Conservation (phyloP, 345 rosid genomes). For the Psidium guajava region DNA sequence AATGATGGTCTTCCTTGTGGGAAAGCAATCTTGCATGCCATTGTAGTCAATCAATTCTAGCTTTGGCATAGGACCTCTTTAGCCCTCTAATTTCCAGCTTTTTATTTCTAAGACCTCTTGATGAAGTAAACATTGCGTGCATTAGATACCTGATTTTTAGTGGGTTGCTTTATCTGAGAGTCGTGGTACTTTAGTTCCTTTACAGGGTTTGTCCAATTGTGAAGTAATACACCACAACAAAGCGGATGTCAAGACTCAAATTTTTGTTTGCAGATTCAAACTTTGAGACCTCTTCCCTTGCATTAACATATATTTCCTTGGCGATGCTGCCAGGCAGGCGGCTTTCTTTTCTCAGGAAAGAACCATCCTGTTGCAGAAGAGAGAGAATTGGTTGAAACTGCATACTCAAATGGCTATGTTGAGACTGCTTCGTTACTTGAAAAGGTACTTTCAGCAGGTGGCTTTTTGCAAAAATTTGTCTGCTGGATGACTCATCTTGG, state of each 20-base stretch:
- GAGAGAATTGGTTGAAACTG: constrained; percentile 67
- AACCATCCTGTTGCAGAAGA: constrained; percentile 53
- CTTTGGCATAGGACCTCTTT: background rate
- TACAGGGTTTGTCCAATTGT: background rate
- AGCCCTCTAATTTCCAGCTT: background rate
- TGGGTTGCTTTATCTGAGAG: background rate
- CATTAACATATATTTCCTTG: background rate
- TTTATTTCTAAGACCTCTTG: background rate
- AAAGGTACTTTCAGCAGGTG: constrained; percentile 38
- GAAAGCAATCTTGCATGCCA: background rate
- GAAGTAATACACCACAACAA: background rate
- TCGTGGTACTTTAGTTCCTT: background rate
- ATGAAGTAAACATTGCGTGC: background rate
- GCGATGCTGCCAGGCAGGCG: constrained; percentile 49
- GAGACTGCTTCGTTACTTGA: constrained; percentile 68
- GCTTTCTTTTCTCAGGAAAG: constrained; percentile 75
- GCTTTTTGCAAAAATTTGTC: background rate
- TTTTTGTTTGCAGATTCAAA: background rate
- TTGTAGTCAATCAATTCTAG: background rate
- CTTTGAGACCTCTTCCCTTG: background rate
- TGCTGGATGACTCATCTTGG: background rate
- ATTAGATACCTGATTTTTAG: background rate
- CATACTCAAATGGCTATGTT: constrained; percentile 33
- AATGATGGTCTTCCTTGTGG: background rate
- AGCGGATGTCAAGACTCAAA: background rate